Evolutionary conservation across 352 stramenopile species (phyloP), one percentile per base, ranked within the genome.

Genomic region (Globisporangium nagaii): DNA sequence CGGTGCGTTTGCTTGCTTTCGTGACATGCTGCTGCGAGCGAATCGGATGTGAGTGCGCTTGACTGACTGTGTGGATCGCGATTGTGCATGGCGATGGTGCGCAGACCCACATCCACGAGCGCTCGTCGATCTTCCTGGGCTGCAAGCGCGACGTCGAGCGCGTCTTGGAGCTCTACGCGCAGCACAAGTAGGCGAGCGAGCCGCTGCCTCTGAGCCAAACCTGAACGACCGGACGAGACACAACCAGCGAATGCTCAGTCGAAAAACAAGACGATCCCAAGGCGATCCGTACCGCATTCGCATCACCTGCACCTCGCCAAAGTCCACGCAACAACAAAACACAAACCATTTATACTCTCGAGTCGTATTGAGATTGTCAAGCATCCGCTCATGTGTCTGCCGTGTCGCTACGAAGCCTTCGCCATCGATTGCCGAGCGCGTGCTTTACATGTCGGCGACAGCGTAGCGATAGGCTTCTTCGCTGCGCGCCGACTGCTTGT

Each of bases 71-170:
- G 15, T 41, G 1, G 4, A 28, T 44, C 9, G 3, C n/a, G 37
- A 25, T 22, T 37, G 39, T 22, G 28, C 28, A 15, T 39, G 22
- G 17, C 22, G 10, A n/a, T 40, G 8, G 15, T 50, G 11, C 42
- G 24, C 53, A 87, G 79, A 93, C 86, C 56, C 55, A 85, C 66
- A 99, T 99, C 74, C 97, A 99, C 78, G 90, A 98, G 72, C 96
- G 97, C 53, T 98, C 95, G 68, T 88, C 96, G 19, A 99, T 99
- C 66, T 98, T 98, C 63, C 79, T 99, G 66, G 97, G 97, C 57
- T 93, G 84, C 71, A 85, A 84, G 66, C 84, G 86, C 54, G 86
- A 96, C 54, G 84, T 96, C 27, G 65, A 91, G 58, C 80, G 84
- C 25, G 68, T 96, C 17, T 62, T 93, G 27, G 77, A 86, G 47